Evolutionary conservation across 805 yeast species (phyloP).

Genomic region (Teunomyces aglyptinius): DNA sequence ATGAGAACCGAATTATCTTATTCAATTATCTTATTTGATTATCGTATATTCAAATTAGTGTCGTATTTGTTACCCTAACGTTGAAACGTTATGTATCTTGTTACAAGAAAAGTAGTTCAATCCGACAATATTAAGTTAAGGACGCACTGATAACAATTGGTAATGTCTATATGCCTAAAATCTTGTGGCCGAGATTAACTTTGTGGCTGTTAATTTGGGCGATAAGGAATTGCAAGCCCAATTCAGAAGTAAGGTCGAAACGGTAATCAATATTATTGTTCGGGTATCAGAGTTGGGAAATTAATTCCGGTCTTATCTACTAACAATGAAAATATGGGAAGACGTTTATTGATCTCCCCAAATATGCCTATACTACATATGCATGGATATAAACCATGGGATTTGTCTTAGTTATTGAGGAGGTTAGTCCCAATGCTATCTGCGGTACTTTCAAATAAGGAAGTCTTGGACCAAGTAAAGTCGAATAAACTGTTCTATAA

Average conservation of each 20-base stretch:
- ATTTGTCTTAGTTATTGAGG: no score
- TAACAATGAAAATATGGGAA: background rate
- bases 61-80: no score
- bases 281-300: background rate
- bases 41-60: no score
- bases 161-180: background rate
- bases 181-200: background rate
- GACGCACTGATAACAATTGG: background rate
- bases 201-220: background rate
- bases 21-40: no score
- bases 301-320: no score
- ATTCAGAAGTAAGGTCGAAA: background rate
- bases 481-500: conserved; percentile 25
- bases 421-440: background rate
- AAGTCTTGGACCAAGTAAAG: conserved; percentile 23
- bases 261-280: background rate
- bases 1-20: no score
- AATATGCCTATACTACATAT: background rate
- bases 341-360: no score
- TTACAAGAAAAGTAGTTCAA: background rate
- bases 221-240: background rate
- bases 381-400: no score
- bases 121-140: background rate
- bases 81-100: no score
- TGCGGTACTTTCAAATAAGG: conserved; percentile 15